A percentile compares a stretch with the other conserved stretches of the same genome.
Conservation (phyloP, 352 stramenopile species). For the Globisporangium heterothallicum region DNA sequence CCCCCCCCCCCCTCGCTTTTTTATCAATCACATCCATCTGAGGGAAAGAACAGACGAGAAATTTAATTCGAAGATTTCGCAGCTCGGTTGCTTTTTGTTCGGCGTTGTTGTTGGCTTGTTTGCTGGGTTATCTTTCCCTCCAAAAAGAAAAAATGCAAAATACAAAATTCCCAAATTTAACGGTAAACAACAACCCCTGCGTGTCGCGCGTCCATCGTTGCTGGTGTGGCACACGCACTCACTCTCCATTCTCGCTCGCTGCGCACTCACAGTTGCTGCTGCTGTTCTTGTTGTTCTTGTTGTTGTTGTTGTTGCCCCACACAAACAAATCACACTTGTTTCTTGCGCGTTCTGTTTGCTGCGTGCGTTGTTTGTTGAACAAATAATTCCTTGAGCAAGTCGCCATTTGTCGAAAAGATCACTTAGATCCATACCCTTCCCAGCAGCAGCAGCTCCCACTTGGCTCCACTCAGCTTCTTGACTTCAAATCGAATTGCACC, state of each 20-base stretch:
- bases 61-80: constrained; percentile 15
- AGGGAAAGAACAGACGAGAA: neutral
- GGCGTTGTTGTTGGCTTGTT: neutral
- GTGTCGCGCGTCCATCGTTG: constrained; percentile 3
- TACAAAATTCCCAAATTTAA: constrained; percentile 8
- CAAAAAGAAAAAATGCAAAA: neutral
- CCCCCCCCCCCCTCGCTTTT: neutral
- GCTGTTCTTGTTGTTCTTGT: no score
- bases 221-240: no score
- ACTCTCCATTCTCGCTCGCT: neutral
- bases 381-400: constrained; percentile 8
- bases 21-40: neutral
- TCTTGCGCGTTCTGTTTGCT: neutral
- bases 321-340: neutral
- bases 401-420: constrained; percentile 20
- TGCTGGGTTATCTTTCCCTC: constrained; percentile 1
- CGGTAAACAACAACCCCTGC: neutral
- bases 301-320: no score
- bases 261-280: neutral
- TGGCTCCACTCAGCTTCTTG: neutral
- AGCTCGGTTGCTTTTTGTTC: neutral
- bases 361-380: constrained; percentile 12
- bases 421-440: constrained; percentile 1
- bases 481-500: neutral
- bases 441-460: constrained; percentile 2